phyloP scores from a whole-genome alignment of 2,329 filamentous ascomycete genomes.

The Hawksworthiomyces lignivorus region DNA sequence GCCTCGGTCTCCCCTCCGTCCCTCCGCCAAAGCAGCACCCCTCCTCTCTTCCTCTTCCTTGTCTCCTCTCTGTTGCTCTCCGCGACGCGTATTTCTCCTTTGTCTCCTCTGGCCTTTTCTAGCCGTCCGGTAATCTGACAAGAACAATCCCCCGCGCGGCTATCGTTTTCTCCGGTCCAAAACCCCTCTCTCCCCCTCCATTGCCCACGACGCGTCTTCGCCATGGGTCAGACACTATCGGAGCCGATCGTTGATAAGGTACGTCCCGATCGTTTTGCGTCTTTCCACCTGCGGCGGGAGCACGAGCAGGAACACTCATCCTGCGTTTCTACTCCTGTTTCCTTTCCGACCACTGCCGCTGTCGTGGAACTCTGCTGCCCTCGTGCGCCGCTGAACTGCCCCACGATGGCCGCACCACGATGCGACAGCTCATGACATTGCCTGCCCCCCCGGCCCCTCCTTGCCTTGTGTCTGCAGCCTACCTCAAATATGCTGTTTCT shows the following conservation, averaged over 20 bases:
- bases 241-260: slow-evolving; percentile 99
- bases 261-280: slow-evolving; percentile 28
- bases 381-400: slow-evolving; percentile 4
- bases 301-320: neutral
- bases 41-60: slow-evolving; percentile 19
- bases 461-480: too few relatives aligned
- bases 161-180: slow-evolving; percentile 1
- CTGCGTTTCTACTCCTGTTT: neutral
- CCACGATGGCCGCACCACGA: neutral
- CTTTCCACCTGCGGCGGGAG: neutral
- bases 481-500: too few relatives aligned
- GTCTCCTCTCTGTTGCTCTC: slow-evolving; percentile 20
- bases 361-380: neutral
- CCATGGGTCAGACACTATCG: slow-evolving; percentile 98
- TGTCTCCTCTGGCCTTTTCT: neutral
- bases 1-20: slow-evolving; percentile 10
- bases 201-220: slow-evolving; percentile 22
- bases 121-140: neutral
- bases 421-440: too few relatives aligned
- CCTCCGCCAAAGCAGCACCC: slow-evolving; percentile 15
- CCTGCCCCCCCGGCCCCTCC: too few relatives aligned
- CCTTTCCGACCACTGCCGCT: slow-evolving; percentile 1
- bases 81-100: slow-evolving; percentile 18
- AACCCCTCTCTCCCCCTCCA: neutral
- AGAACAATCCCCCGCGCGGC: slow-evolving; percentile 1